Percentiles rank a stretch among this genome's conserved stretches.
phyloP scores from a whole-genome alignment of 306 rosid genomes.

The Hippophae rhamnoides region DNA sequence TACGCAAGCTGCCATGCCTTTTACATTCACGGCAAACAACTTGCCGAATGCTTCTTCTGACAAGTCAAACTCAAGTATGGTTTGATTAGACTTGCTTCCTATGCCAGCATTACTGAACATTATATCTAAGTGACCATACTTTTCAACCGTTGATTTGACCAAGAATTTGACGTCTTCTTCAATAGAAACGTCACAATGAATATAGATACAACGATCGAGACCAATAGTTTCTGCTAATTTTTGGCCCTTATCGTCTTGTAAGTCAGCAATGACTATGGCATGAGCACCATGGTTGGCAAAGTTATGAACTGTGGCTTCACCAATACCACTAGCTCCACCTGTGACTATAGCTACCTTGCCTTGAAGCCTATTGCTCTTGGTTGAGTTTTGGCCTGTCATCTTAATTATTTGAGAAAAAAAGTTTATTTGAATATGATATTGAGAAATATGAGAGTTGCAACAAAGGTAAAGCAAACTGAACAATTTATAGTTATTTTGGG shows the following conservation, averaged over 20 bases:
- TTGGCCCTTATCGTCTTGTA: constrained; percentile 36
- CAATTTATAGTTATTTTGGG: too few relatives aligned
- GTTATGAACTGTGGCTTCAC: constrained; percentile 41
- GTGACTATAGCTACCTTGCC: constrained; percentile 48
- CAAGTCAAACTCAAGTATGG: constrained; percentile 27
- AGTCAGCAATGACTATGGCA: constrained; percentile 42
- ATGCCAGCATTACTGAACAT: constrained; percentile 65
- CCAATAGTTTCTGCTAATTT: constrained; percentile 37
- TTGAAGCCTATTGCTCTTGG: constrained; percentile 13
- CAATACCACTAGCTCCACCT: constrained; percentile 61
- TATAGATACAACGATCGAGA: constrained; percentile 16
- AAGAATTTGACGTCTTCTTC: constrained; percentile 39
- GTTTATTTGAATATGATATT: too few relatives aligned
- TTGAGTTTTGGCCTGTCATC: neutral
- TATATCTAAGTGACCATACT: constrained; percentile 35
- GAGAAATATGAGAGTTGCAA: too few relatives aligned
- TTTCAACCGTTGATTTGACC: constrained; percentile 27
- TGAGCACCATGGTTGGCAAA: constrained; percentile 34
- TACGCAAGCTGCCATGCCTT: constrained; percentile 38
- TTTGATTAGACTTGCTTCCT: constrained; percentile 20
- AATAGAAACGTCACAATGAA: constrained; percentile 44
- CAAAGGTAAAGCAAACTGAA: too few relatives aligned
- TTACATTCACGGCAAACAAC: constrained; percentile 21
- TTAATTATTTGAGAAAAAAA: neutral
- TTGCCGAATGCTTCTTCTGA: constrained; percentile 7